Conservation (phyloP, 2,329 filamentous ascomycete genomes). For the Venturiaceae sp. region DNA sequence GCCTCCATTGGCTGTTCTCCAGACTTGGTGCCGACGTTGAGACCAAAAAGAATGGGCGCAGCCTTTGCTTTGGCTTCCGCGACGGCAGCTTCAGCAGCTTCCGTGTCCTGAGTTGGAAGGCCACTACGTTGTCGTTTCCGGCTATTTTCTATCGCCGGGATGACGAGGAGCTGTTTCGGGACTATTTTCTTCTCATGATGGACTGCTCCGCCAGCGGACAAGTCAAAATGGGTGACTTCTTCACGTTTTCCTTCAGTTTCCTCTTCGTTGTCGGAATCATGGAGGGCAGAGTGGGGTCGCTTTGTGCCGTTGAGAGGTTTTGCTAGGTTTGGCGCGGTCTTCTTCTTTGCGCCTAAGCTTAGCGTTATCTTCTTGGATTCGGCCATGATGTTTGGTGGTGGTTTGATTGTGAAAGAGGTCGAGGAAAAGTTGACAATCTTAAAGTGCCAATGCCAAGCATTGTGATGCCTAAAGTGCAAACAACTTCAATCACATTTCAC, state of each 20-base stretch:
- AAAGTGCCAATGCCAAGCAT: too few species aligned
- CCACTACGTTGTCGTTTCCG: conserved; percentile 45
- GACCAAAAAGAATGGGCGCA: conserved; percentile 36
- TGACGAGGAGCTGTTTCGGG: conserved; percentile 41
- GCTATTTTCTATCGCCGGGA: conserved; percentile 47
- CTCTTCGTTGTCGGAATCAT: conserved; percentile 7
- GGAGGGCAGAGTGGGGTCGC: conserved; percentile 4
- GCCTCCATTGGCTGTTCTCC: conserved; percentile 14
- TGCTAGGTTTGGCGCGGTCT: neutral
- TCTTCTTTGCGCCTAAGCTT: neutral
- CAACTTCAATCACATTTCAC: too few species aligned
- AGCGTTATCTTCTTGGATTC: neutral
- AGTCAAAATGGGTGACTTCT: conserved; percentile 46
- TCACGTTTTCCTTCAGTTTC: conserved; percentile 15
- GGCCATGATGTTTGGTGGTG: neutral
- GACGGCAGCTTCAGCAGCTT: conserved; percentile 20
- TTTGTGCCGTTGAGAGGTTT: conserved; percentile 3
- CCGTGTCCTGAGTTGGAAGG: conserved; percentile 32
- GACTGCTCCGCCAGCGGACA: conserved; percentile 37
- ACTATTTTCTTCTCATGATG: conserved; percentile 21
- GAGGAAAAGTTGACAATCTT: neutral
- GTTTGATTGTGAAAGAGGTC: neutral
- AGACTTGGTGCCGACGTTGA: conserved; percentile 38
- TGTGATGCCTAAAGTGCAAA: too few species aligned
- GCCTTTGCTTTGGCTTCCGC: conserved; percentile 29